A percentile compares a stretch with the other conserved stretches of the same genome.
phyloP scores from a whole-genome alignment of 345 rosid species.

The Euphorbia lathyris region DNA sequence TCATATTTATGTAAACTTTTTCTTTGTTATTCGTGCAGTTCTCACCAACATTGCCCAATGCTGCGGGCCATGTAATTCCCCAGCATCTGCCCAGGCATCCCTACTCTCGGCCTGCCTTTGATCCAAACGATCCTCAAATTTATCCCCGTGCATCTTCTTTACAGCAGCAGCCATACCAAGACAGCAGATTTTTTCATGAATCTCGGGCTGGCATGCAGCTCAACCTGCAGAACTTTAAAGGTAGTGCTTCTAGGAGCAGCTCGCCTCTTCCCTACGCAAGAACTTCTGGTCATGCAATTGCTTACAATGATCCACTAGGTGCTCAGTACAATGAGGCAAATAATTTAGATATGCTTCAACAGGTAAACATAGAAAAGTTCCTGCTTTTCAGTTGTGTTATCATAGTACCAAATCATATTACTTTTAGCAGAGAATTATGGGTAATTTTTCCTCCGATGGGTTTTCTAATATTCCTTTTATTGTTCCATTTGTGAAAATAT shows the following conservation, averaged over 20 bases:
- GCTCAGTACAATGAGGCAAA: conserved; percentile 23
- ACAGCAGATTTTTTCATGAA: conserved; percentile 20
- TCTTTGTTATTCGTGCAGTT: conserved; percentile 11
- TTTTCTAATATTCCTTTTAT: neutral
- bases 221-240: conserved; percentile 12
- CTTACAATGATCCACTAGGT: conserved; percentile 19
- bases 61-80: conserved; percentile 11
- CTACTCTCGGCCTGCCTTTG: conserved; percentile 15
- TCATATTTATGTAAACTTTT: neutral
- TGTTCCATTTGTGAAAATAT: neutral
- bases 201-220: conserved; percentile 26
- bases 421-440: neutral
- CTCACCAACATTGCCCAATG: conserved; percentile 18
- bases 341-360: conserved; percentile 19
- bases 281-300: conserved; percentile 27
- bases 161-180: conserved; percentile 20
- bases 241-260: conserved; percentile 19
- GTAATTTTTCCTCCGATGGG: neutral
- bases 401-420: neutral
- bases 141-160: conserved; percentile 20
- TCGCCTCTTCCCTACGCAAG: conserved; percentile 20
- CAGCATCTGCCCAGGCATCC: conserved; percentile 19
- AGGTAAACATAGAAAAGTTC: conserved; percentile 25
- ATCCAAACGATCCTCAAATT: conserved; percentile 20
- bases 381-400: neutral